Evolutionary conservation across 345 rosid species (phyloP).

Genomic region (Microthlaspi erraticum): DNA sequence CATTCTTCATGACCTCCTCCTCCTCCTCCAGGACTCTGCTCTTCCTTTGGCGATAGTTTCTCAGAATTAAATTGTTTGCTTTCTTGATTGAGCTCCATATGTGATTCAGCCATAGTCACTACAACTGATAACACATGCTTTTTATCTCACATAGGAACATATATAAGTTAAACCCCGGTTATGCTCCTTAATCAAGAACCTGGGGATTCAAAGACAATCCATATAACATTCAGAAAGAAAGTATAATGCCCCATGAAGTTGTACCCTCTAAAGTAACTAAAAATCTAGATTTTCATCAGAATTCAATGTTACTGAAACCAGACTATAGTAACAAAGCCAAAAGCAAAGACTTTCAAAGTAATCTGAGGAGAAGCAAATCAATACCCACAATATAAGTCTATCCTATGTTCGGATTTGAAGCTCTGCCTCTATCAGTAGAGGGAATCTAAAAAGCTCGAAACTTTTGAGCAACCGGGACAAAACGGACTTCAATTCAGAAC

Average conservation of each 20-base stretch:
- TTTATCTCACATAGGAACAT: constrained; percentile 36
- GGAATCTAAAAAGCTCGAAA: constrained; percentile 24
- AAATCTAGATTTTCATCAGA: background rate
- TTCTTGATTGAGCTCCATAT: constrained; percentile 52
- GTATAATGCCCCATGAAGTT: too few species aligned
- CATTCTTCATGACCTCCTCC: constrained; percentile 38
- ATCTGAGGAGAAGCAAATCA: background rate
- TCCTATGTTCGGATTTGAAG: background rate
- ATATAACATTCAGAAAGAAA: too few species aligned
- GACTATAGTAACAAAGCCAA: background rate
- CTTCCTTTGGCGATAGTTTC: constrained; percentile 45
- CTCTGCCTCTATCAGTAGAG: background rate
- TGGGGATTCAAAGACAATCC: constrained; percentile 26
- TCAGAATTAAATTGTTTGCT: constrained; percentile 31
- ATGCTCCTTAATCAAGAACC: constrained; percentile 18
- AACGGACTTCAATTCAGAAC: constrained; percentile 9
- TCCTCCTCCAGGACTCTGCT: constrained; percentile 41
- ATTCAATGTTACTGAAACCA: background rate
- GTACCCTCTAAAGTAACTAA: background rate
- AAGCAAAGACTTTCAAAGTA: background rate
- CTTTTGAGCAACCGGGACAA: background rate
- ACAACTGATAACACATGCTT: constrained; percentile 29
- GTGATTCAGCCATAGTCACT: constrained; percentile 47
- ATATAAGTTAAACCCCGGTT: background rate
- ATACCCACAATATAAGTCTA: background rate